Conservation (phyloP, 441 rosid genomes). For the Aleurites moluccanus region DNA sequence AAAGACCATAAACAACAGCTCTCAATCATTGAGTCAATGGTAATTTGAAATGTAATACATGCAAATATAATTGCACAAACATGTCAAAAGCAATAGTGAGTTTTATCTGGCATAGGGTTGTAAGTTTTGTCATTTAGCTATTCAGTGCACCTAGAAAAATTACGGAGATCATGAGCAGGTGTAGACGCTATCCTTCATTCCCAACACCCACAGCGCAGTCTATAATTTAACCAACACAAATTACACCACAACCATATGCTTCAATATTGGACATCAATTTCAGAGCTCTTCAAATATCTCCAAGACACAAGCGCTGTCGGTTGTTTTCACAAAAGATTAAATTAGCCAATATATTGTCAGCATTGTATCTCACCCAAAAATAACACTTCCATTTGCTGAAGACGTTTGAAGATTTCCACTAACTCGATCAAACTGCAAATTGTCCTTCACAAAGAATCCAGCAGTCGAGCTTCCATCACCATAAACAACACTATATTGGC, state of each 20-base stretch:
- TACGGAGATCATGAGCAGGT: background rate
- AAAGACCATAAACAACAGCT: background rate
- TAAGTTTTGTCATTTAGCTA: background rate
- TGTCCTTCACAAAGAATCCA: slow-evolving; percentile 74
- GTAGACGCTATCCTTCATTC: slow-evolving; percentile 7
- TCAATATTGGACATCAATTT: slow-evolving; percentile 5
- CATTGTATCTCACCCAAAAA: slow-evolving; percentile 67
- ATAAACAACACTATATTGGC: slow-evolving; percentile 65
- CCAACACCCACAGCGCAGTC: background rate
- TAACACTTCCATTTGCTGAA: slow-evolving; percentile 53
- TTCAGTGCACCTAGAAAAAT: background rate
- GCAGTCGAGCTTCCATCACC: slow-evolving; percentile 86
- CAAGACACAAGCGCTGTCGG: background rate
- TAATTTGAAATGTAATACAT: background rate
- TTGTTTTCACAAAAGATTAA: background rate
- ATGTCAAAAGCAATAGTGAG: background rate
- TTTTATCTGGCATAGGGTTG: background rate
- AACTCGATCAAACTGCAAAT: slow-evolving; percentile 46
- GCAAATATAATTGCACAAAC: background rate
- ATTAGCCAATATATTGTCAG: background rate
- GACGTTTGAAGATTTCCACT: slow-evolving; percentile 62
- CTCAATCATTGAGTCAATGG: background rate
- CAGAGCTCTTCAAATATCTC: background rate
- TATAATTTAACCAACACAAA: background rate
- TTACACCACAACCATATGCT: background rate